These are phyloP conservation scores for Hippophae rhamnoides DNA, from an alignment of 306 rosid species.

Conservation along the genomic window DNA sequence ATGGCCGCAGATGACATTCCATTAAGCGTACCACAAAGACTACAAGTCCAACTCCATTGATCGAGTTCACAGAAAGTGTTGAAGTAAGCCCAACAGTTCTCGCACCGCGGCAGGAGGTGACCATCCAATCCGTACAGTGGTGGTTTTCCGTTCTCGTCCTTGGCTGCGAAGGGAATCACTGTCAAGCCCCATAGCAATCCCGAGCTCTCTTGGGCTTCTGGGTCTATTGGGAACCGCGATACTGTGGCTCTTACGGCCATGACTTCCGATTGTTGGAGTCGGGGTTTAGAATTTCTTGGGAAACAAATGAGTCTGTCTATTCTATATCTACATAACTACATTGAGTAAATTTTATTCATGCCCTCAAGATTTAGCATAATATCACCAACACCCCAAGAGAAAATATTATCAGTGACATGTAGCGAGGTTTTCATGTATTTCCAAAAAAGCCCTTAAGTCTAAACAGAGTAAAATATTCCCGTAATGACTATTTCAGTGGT, in stretches of 20 bases:
- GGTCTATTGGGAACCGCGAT: constrained; percentile 70
- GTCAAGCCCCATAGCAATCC: constrained; percentile 91
- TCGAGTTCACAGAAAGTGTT: constrained; percentile 76
- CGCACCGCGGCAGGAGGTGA: constrained; percentile 65
- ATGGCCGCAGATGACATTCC: constrained; percentile 71
- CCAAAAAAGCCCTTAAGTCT: no score
- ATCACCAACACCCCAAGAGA: no score
- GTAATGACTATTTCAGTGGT: no score
- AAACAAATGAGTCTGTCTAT: no score
- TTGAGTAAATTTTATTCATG: no score
- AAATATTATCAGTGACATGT: no score
- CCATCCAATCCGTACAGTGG: constrained; percentile 73
- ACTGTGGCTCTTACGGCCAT: constrained; percentile 90
- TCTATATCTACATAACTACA: no score
- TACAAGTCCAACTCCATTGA: constrained; percentile 87
- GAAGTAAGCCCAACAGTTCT: constrained; percentile 92
- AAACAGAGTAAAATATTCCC: no score
- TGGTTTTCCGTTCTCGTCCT: constrained; percentile 50
- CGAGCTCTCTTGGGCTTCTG: constrained; percentile 74
- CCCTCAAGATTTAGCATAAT: no score
- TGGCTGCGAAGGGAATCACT: constrained; percentile 64
- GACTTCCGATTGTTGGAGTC: not conserved
- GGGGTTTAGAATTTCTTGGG: no score
- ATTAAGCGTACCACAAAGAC: constrained; percentile 78
- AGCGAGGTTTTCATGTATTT: no score